Evolutionary conservation across 2,329 filamentous ascomycete genomes (phyloP).

Genomic region (Chaetomiaceae sp.): DNA sequence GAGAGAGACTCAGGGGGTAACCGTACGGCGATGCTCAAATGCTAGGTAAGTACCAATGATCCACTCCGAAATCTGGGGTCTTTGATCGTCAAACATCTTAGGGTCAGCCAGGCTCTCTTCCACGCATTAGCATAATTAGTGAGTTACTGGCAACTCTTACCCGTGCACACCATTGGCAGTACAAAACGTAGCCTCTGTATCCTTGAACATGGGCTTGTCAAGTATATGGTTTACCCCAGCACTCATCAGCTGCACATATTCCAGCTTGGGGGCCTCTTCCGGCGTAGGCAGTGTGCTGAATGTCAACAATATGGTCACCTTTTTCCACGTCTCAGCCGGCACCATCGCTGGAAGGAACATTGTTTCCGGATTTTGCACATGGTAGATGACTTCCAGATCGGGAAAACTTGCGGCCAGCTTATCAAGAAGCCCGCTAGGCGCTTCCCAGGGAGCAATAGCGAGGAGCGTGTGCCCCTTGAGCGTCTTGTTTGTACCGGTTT

Average conservation of each 20-base stretch:
- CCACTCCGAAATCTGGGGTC: conserved; percentile 56
- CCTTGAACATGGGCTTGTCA: conserved; percentile 44
- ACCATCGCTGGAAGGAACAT: conserved; percentile 15
- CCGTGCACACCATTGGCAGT: conserved; percentile 57
- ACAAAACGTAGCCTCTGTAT: conserved; percentile 48
- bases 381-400: conserved; percentile 39
- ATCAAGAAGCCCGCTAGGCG: conserved; percentile 34
- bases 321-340: conserved; percentile 40
- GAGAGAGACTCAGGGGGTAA: neutral
- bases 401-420: conserved; percentile 39
- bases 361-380: conserved; percentile 29
- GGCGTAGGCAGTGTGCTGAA: conserved; percentile 39
- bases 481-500: conserved; percentile 32
- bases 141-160: too few species aligned
- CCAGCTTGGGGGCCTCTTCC: conserved; percentile 43
- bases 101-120: too few species aligned
- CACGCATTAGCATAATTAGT: too few species aligned
- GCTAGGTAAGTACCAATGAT: conserved; percentile 49
- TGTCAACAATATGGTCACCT: conserved; percentile 47
- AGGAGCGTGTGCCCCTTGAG: conserved; percentile 47
- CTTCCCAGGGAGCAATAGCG: conserved; percentile 34
- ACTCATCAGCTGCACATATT: conserved; percentile 51
- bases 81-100: conserved; percentile 23
- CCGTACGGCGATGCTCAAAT: conserved; percentile 45
- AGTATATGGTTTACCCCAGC: conserved; percentile 51